Base-by-base conservation (phyloP, 164 flowering plant genomes). In the Cinnamomum micranthum region DNA sequence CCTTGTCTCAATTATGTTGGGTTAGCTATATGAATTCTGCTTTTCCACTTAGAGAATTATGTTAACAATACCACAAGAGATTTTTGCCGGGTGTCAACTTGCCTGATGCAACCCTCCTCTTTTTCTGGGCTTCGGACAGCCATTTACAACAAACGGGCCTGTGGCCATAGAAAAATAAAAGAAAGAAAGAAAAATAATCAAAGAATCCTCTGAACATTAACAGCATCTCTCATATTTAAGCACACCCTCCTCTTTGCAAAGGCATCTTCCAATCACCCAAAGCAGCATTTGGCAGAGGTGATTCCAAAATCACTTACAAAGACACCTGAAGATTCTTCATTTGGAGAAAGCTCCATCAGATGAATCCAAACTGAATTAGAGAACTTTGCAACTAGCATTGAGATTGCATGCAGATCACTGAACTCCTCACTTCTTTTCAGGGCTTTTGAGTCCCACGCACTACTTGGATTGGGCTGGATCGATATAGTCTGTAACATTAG, bases 281-380 rank as follows among this genome's bases (percentile, higher is more conserved):
- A 71, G 73, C 81, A 76, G 70, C 81, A 68, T 25, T 70, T 65
- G 66, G 65, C 73, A 25, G 77, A 77, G 35, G 69, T 33, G 63
- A 22, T 55, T 17, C 65, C 74, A 28, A 82, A 78, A 70, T 77
- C 83, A 50, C 82, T 82, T 60, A 69, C 70, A 24, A 77, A 76
- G 65, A 72, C 83, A 63, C 90, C 94, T 0, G 88, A 82, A 82
- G 95, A 66, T 79, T 82, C 87, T 24, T 78, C 83, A 64, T 75
- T 79, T 69, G 85, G 75, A 35, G 84, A 82, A 17, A 52, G 82
- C 51, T 15, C 84, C 7, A 0, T 47, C 25, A 19, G 70, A 70
- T 62, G 62, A 76, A 52, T 50, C 77, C 68, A 51, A 68, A 70
- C 24, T 68, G 71, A 77, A 71, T 62, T 72, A 35, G 75, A 67